Evolutionary conservation across 2,329 filamentous ascomycete genomes (phyloP), one percentile per base, ranked within the genome.

Genomic region (Trichoderma sp.): DNA sequence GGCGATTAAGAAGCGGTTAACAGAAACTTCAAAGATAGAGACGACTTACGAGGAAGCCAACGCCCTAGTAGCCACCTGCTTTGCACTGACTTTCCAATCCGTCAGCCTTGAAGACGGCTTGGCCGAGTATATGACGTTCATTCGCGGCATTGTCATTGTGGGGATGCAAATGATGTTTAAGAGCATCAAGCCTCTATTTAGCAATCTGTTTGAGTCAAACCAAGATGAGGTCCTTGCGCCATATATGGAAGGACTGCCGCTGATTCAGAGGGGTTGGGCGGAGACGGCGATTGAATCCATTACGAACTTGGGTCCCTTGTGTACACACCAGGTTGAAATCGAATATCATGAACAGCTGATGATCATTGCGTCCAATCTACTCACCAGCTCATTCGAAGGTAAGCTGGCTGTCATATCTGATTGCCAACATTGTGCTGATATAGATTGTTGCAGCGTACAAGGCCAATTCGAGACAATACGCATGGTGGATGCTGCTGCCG

Each of bases 111-210:
- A 85, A 27, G 86, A 89, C 70, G 86, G 86, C 45, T 79, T 88
- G 76, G 78, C 79, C n/a, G 86, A 88, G 75, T 88, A 83, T 75
- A 85, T 89, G 83, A 86, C 84, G 0, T 87, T 88, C 71, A 84
- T 86, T 69, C 81, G 86, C 32, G 86, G 86, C 17, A 84, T 88
- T 70, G 75, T 85, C 69, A 80, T 88, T 54, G 80, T 89, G 4
- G 82, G 80, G 12, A 80, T 83, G 69, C 85, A 87, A 71, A 85
- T 88, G 81, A 80, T 80, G 74, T 78, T 79, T 68, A 80, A 82
- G 63, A 80, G 82, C 25, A 80, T 83, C 50, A 80, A 80, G 22
- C 81, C 85, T 65, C 77, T 87, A 59, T 87, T 87, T 69, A 79
- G 78, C 54, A 82, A 84, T 68, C 72, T 85, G 15, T 69, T 81